phyloP scores from a whole-genome alignment of 371 early-diverging fungal species.

The Lichtheimia corymbifera region DNA sequence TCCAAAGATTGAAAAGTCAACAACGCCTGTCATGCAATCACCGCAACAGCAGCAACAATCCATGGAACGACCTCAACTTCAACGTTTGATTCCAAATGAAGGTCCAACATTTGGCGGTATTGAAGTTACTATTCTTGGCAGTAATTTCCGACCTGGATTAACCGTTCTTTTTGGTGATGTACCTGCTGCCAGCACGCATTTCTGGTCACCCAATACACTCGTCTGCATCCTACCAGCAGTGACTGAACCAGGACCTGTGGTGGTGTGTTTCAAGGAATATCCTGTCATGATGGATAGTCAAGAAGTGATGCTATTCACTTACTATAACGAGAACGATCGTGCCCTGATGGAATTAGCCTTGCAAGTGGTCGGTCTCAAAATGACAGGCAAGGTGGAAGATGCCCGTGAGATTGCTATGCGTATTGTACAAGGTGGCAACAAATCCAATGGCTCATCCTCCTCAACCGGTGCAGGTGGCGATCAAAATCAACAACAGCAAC shows the following conservation, averaged over 20 bases:
- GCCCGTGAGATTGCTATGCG: constrained; percentile 76
- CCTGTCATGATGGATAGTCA: constrained; percentile 40
- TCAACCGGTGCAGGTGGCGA: not conserved
- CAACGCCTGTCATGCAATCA: constrained; percentile 16
- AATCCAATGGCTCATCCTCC: constrained; percentile 21
- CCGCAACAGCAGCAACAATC: constrained; percentile 31
- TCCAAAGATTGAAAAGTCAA: not conserved
- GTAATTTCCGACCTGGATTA: constrained; percentile 70
- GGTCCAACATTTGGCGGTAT: constrained; percentile 85
- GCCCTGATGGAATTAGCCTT: constrained; percentile 87
- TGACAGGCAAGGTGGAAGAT: constrained; percentile 78
- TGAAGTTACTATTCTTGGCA: constrained; percentile 83
- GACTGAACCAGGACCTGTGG: constrained; percentile 73
- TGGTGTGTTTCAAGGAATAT: constrained; percentile 74
- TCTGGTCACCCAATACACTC: constrained; percentile 76
- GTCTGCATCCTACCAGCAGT: constrained; percentile 85
- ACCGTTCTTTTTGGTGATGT: constrained; percentile 63
- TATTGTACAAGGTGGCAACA: constrained; percentile 66
- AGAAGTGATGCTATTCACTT: constrained; percentile 63
- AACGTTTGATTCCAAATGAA: constrained; percentile 70
- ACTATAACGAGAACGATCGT: constrained; percentile 76
- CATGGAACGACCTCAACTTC: constrained; percentile 38
- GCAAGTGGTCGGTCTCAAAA: constrained; percentile 84
- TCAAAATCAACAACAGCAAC: constrained; percentile 15
- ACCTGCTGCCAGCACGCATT: constrained; percentile 60